These are phyloP conservation scores for Penicillium sp. DNA, from an alignment of 2,329 filamentous ascomycete genomes.

Conservation along the genomic window DNA sequence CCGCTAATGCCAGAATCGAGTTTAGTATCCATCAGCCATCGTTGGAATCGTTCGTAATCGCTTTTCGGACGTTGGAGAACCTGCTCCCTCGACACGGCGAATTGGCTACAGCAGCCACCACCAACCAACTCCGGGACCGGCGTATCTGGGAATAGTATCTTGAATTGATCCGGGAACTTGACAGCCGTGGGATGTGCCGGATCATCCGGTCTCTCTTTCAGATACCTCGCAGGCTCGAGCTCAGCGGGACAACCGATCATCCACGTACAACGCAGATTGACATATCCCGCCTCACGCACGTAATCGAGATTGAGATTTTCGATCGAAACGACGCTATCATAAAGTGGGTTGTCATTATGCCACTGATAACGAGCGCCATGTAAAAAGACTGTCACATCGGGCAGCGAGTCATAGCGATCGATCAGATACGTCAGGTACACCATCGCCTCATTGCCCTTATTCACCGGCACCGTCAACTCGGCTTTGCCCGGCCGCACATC, in stretches of 20 bases:
- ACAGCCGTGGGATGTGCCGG: slow-evolving; percentile 26
- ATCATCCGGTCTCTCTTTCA: slow-evolving; percentile 28
- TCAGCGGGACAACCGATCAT: slow-evolving; percentile 37
- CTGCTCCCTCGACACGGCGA: slow-evolving; percentile 47
- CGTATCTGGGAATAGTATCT: slow-evolving; percentile 42
- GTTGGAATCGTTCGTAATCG: slow-evolving; percentile 47
- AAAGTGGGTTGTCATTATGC: slow-evolving; percentile 33
- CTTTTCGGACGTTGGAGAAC: slow-evolving; percentile 41
- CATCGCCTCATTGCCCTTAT: slow-evolving; percentile 52
- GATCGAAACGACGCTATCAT: slow-evolving; percentile 26
- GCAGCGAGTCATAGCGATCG: slow-evolving; percentile 37
- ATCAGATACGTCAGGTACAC: slow-evolving; percentile 44
- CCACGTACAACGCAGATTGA: slow-evolving; percentile 34
- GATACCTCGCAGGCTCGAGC: slow-evolving; percentile 31
- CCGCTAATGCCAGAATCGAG: slow-evolving; percentile 48
- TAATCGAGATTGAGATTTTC: slow-evolving; percentile 28
- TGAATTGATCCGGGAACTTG: slow-evolving; percentile 37
- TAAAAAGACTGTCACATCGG: slow-evolving; percentile 43
- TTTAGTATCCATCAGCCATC: slow-evolving; percentile 49
- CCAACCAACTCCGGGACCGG: slow-evolving; percentile 43
- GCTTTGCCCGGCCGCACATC: slow-evolving; percentile 36
- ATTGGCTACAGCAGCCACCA: slow-evolving; percentile 53
- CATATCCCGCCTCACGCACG: slow-evolving; percentile 34
- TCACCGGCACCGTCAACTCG: slow-evolving; percentile 43
- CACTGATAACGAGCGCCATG: slow-evolving; percentile 46